A percentile compares a stretch with the other conserved stretches of the same genome.
Conservation (phyloP, 192 early-diverging fungal genomes). For the Podochytrium sp. region DNA sequence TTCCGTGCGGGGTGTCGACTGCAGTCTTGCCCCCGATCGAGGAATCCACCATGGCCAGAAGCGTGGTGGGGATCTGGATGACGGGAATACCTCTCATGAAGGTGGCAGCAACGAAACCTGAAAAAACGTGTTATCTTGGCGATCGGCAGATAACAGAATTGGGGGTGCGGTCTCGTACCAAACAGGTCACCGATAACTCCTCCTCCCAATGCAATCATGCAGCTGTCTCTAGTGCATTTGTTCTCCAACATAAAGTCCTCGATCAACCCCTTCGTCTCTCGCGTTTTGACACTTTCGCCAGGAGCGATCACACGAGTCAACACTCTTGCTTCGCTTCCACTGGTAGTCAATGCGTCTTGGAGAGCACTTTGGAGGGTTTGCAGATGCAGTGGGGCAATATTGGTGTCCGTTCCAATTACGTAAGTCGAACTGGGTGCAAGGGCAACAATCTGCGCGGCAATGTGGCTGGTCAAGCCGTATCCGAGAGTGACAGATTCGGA, state of each 20-base stretch:
- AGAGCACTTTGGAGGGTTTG: neutral
- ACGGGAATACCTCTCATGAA: conserved; percentile 97
- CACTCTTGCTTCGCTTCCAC: conserved; percentile 41
- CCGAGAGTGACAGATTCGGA: conserved; percentile 83
- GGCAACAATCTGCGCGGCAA: conserved; percentile 74
- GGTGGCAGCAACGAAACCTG: conserved; percentile 91
- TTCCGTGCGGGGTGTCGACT: conserved; percentile 93
- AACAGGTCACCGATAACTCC: conserved; percentile 97
- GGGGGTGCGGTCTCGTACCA: conserved; percentile 52
- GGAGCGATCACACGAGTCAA: conserved; percentile 81
- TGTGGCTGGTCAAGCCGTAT: conserved; percentile 73
- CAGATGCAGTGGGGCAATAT: conserved; percentile 81
- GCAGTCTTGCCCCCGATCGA: conserved; percentile 97
- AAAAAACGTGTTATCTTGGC: neutral
- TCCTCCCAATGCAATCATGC: conserved; percentile 91
- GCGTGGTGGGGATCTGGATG: conserved; percentile 92
- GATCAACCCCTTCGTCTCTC: conserved; percentile 81
- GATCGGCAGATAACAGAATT: neutral
- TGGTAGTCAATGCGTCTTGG: neutral
- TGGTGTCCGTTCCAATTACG: conserved; percentile 84
- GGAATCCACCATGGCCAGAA: conserved; percentile 97
- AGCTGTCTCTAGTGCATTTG: conserved; percentile 89
- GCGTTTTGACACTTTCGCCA: conserved; percentile 87
- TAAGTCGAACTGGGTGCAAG: conserved; percentile 78
- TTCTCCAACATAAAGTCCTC: conserved; percentile 90